Conservation (phyloP, 1,139 yeast genomes). For the Zhuliangozyma blackwelliae region DNA sequence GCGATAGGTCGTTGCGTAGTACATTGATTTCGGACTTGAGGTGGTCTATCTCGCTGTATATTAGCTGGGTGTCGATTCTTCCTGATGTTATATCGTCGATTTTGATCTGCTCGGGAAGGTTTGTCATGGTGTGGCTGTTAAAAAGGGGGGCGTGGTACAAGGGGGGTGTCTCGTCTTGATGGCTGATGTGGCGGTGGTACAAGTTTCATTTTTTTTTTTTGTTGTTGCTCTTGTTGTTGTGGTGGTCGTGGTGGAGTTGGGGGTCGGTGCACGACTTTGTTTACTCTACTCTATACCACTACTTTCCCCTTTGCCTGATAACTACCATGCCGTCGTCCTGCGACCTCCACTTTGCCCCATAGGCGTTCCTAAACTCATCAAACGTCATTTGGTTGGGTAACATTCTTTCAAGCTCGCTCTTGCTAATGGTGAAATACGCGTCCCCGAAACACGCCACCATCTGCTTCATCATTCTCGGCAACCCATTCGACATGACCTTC, state of each 20-base stretch:
- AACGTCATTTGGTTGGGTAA: conserved; percentile 26
- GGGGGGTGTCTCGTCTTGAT: too few relatives aligned
- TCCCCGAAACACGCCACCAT: conserved; percentile 27
- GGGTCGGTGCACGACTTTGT: too few relatives aligned
- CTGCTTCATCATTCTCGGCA: conserved; percentile 21
- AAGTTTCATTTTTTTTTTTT: too few relatives aligned
- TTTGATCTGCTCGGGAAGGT: conserved; percentile 35
- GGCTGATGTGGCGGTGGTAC: too few relatives aligned
- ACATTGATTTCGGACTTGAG: conserved; percentile 42
- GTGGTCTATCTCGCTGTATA: conserved; percentile 39
- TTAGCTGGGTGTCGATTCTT: conserved; percentile 32
- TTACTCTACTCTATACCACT: too few relatives aligned
- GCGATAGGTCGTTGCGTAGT: conserved; percentile 42
- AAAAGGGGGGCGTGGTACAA: too few relatives aligned
- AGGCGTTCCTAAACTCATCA: conserved; percentile 16
- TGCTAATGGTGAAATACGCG: conserved; percentile 33
- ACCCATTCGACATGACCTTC: conserved; percentile 42
- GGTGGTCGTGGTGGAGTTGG: too few relatives aligned
- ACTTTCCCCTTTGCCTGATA: conserved; percentile 17
- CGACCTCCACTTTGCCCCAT: conserved; percentile 24
- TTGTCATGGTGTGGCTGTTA: too few relatives aligned
- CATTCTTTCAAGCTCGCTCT: conserved; percentile 17
- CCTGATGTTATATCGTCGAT: conserved; percentile 48
- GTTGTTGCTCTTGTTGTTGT: too few relatives aligned
- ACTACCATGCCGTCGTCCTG: conserved; percentile 18